phyloP scores from a whole-genome alignment of 805 yeast genomes.

The Cyberlindnera maritima region DNA sequence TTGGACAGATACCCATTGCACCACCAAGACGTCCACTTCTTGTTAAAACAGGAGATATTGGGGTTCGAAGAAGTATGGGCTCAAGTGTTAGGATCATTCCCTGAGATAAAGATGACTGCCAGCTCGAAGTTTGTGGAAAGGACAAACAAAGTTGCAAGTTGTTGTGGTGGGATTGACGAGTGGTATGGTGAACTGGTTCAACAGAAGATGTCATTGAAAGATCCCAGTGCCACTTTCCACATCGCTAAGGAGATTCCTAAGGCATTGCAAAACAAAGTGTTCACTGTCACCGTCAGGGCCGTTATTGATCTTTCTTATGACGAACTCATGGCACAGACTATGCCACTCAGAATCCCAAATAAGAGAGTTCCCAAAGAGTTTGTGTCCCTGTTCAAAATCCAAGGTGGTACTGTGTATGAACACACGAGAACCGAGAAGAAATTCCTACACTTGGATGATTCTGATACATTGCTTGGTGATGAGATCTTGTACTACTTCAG shows the following conservation, averaged over 20 bases:
- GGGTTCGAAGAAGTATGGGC: constrained; percentile 59
- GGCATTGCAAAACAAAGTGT: neutral
- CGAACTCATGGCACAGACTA: constrained; percentile 4
- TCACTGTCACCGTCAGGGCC: constrained; percentile 33
- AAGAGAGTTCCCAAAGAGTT: constrained; percentile 15
- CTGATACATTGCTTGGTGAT: constrained; percentile 33
- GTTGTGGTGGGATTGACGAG: constrained; percentile 1
- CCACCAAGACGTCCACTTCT: constrained; percentile 34
- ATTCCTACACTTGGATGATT: constrained; percentile 32
- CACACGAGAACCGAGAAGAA: constrained; percentile 6
- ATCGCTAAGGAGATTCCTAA: neutral
- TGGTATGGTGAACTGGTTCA: neutral
- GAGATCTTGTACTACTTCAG: constrained; percentile 40
- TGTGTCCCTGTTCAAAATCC: constrained; percentile 21
- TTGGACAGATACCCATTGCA: constrained; percentile 41
- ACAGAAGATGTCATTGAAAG: neutral
- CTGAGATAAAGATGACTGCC: constrained; percentile 30
- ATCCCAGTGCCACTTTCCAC: neutral
- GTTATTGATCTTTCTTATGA: constrained; percentile 34
- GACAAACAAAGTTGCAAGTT: constrained; percentile 17
- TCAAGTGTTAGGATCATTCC: constrained; percentile 29
- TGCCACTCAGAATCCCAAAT: constrained; percentile 9
- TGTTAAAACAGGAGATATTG: constrained; percentile 37
- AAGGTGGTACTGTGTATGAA: constrained; percentile 24
- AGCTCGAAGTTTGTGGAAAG: constrained; percentile 27